Conservation (phyloP, 169 alveolate species). For the Cryptosporidium viatorum region DNA sequence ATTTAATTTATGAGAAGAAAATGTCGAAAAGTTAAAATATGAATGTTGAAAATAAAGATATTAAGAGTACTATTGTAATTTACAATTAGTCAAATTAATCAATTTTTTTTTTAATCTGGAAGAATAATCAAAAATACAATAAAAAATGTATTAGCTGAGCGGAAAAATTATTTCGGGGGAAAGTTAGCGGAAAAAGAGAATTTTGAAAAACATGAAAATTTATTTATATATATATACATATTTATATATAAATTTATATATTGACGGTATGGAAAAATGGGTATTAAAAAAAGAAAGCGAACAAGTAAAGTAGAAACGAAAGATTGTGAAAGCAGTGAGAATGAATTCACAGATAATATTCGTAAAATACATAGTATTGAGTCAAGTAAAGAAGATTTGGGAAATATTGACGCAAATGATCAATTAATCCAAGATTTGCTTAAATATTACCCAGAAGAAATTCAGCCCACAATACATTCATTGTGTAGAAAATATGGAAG, state of each 20-base stretch:
- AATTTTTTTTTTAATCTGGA: no score
- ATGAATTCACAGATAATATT: not conserved
- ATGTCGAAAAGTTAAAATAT: no score
- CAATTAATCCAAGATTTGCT: not conserved
- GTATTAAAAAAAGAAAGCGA: slow-evolving; percentile 1
- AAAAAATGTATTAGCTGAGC: not conserved
- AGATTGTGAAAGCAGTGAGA: not conserved
- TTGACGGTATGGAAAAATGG: not conserved
- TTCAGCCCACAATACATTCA: slow-evolving; percentile 1
- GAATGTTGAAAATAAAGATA: no score
- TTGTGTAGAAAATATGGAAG: slow-evolving; percentile 54
- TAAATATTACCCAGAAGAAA: slow-evolving; percentile 6
- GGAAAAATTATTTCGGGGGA: not conserved
- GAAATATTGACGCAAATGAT: not conserved
- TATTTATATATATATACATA: no score
- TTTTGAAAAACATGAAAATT: not conserved
- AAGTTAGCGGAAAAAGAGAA: slow-evolving; percentile 25
- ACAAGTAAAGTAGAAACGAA: not conserved
- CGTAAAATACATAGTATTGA: slow-evolving; percentile 15
- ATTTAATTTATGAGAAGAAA: not conserved
- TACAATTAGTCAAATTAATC: no score
- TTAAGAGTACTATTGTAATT: not conserved
- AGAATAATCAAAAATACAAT: not conserved
- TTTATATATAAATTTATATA: not conserved
- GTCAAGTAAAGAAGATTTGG: slow-evolving; percentile 34